These are phyloP conservation scores for Monosporascus sp. DNA, from an alignment of 2,329 filamentous ascomycete species.

Conservation along the genomic window DNA sequence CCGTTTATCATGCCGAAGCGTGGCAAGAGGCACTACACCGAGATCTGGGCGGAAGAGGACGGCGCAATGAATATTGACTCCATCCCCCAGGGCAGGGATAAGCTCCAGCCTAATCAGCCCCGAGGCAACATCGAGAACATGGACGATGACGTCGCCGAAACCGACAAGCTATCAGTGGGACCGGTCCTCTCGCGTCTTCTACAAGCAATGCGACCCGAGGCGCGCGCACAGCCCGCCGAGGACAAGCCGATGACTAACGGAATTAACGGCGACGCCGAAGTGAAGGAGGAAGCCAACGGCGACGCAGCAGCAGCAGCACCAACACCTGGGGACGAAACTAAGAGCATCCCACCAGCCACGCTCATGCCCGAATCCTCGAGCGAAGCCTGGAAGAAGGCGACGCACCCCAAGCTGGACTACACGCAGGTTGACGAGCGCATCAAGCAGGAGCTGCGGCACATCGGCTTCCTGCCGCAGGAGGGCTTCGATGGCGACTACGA, in stretches of 20 bases:
- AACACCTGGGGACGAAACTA: constrained; percentile 35
- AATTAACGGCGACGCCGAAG: constrained; percentile 33
- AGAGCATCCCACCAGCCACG: constrained; percentile 61
- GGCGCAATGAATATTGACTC: constrained; percentile 70
- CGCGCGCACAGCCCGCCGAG: constrained; percentile 50
- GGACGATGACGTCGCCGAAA: constrained; percentile 80
- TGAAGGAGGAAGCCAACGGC: constrained; percentile 51
- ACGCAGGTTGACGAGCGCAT: constrained; percentile 83
- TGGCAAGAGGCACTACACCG: constrained; percentile 79
- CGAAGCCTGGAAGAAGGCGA: constrained; percentile 73
- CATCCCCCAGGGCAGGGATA: constrained; percentile 55
- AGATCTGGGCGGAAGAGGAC: constrained; percentile 93
- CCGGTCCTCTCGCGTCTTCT: constrained; percentile 80
- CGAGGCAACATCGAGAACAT: constrained; percentile 83
- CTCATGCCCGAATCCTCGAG: constrained; percentile 73
- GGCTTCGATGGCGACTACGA: constrained; percentile 70
- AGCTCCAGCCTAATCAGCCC: constrained; percentile 72
- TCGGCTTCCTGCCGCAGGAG: constrained; percentile 75
- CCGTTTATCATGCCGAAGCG: constrained; percentile 84
- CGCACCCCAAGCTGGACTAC: constrained; percentile 74
- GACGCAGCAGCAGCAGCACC: constrained; percentile 34
- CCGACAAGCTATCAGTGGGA: constrained; percentile 82
- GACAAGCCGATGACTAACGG: constrained; percentile 52
- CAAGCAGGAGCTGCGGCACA: constrained; percentile 84
- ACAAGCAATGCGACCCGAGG: constrained; percentile 74